Evolutionary conservation across 495 filamentous ascomycete genomes (phyloP).

Genomic region (Penicillium ochrochloron): DNA sequence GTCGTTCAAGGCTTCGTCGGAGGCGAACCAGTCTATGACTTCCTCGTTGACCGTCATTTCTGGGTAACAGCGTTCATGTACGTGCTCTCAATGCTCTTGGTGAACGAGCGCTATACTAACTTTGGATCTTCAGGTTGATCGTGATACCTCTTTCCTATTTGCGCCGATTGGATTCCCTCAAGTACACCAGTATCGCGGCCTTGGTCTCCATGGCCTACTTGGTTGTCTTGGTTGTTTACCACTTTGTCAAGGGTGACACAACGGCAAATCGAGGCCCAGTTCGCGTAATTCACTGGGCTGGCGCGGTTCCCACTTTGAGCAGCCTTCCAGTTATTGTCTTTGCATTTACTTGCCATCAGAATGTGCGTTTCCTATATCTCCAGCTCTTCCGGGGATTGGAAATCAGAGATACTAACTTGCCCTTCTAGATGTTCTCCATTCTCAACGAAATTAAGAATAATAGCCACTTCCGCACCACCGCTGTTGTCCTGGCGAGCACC

Average conservation of each 20-base stretch:
- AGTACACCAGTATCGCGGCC: constrained; percentile 94
- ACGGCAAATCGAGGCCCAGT: constrained; percentile 71
- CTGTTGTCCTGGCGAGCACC: constrained; percentile 80
- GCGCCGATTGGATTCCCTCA: constrained; percentile 87
- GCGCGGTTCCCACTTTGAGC: constrained; percentile 75
- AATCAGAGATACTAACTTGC: constrained; percentile 16
- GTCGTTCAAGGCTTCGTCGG: constrained; percentile 79
- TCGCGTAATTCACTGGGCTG: constrained; percentile 74
- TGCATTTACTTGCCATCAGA: constrained; percentile 98
- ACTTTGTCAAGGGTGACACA: constrained; percentile 82
- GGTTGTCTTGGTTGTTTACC: constrained; percentile 87
- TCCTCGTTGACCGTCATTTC: constrained; percentile 86
- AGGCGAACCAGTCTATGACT: constrained; percentile 62
- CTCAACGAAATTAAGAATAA: constrained; percentile 92
- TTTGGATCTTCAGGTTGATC: constrained; percentile 65
- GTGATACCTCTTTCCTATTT: constrained; percentile 94
- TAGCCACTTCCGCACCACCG: constrained; percentile 77
- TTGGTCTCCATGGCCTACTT: constrained; percentile 92
- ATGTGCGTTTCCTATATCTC: constrained; percentile 57
- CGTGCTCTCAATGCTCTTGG: constrained; percentile 25
- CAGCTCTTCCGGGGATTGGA: constrained; percentile 8
- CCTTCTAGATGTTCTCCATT: constrained; percentile 91
- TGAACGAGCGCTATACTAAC: constrained; percentile 11
- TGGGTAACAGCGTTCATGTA: constrained; percentile 99
- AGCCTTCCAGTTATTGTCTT: constrained; percentile 95